Percentiles rank a stretch among this genome's conserved stretches.
Evolutionary conservation across 2,329 filamentous ascomycete genomes (phyloP).

Genomic region (Macrophomina tecta): DNA sequence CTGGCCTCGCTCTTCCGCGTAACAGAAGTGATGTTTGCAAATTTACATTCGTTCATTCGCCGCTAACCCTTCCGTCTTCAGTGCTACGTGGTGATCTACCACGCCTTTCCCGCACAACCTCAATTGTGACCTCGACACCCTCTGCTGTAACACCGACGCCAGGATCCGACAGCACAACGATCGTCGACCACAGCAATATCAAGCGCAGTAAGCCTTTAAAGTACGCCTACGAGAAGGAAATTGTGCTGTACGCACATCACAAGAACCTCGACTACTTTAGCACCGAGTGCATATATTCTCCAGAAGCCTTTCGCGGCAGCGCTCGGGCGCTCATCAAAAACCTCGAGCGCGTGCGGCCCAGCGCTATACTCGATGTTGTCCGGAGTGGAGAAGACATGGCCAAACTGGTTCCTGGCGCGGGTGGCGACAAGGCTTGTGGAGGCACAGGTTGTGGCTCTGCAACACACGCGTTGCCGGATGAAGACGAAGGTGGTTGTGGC

Average conservation of each 20-base stretch:
- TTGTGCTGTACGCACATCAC: constrained; percentile 96
- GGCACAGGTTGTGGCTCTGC: constrained; percentile 39
- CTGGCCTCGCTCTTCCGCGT: too few relatives aligned
- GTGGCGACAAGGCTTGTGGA: constrained; percentile 48
- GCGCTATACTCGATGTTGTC: constrained; percentile 93
- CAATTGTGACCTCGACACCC: constrained; percentile 72
- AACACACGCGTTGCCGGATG: constrained; percentile 54
- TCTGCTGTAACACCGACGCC: constrained; percentile 61
- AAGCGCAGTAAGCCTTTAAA: constrained; percentile 96
- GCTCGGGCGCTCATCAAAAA: constrained; percentile 94
- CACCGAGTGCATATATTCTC: constrained; percentile 97
- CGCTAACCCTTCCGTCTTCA: constrained; percentile 26
- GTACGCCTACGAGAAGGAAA: constrained; percentile 99
- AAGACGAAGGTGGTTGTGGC: constrained; percentile 76
- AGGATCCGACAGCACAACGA: constrained; percentile 28
- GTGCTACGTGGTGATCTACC: constrained; percentile 87
- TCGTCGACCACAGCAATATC: constrained; percentile 70
- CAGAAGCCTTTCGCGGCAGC: constrained; percentile 93
- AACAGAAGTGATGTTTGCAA: neutral
- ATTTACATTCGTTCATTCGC: neutral
- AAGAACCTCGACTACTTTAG: constrained; percentile 98
- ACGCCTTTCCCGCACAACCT: constrained; percentile 84
- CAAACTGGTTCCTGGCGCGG: constrained; percentile 71
- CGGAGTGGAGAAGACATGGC: constrained; percentile 97
- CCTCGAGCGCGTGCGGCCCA: constrained; percentile 88